phyloP scores from a whole-genome alignment of 257 asterid species.

The Capsicum chinense region DNA sequence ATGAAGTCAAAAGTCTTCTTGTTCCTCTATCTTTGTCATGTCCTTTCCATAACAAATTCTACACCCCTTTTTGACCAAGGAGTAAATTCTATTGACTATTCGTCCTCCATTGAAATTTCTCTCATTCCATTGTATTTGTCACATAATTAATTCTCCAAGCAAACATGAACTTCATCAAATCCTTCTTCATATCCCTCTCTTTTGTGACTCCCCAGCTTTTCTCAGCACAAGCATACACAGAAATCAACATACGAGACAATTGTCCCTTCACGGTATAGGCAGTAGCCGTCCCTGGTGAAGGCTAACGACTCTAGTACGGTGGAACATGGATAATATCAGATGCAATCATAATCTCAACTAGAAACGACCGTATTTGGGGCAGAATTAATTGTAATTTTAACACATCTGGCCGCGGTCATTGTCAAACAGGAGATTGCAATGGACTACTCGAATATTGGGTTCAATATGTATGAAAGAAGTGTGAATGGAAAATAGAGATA shows the following conservation, averaged over 20 bases:
- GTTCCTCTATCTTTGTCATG: too few species aligned
- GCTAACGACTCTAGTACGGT: slow-evolving; percentile 40
- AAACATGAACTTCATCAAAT: background rate
- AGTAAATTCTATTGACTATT: background rate
- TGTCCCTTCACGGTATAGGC: slow-evolving; percentile 50
- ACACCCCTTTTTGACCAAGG: background rate
- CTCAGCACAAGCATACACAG: slow-evolving; percentile 25
- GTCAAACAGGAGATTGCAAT: slow-evolving; percentile 61
- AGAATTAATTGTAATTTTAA: slow-evolving; percentile 68
- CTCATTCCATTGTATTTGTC: background rate
- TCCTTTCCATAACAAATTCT: background rate
- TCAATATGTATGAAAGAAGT: too few species aligned
- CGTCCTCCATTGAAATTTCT: background rate
- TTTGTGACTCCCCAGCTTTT: background rate
- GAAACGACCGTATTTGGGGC: slow-evolving; percentile 55
- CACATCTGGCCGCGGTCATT: slow-evolving; percentile 45
- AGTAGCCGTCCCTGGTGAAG: slow-evolving; percentile 38
- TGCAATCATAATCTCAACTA: slow-evolving; percentile 15
- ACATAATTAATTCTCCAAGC: background rate
- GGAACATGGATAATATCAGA: slow-evolving; percentile 38
- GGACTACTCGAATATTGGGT: slow-evolving; percentile 32
- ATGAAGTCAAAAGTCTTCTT: background rate
- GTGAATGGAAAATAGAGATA: too few species aligned
- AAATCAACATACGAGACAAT: slow-evolving; percentile 37
- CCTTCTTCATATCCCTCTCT: slow-evolving; percentile 24